Evolutionary conservation across 1,139 yeast genomes (phyloP), one percentile per base, ranked within the genome.

Genomic region (Geotrichum macrosporum): DNA sequence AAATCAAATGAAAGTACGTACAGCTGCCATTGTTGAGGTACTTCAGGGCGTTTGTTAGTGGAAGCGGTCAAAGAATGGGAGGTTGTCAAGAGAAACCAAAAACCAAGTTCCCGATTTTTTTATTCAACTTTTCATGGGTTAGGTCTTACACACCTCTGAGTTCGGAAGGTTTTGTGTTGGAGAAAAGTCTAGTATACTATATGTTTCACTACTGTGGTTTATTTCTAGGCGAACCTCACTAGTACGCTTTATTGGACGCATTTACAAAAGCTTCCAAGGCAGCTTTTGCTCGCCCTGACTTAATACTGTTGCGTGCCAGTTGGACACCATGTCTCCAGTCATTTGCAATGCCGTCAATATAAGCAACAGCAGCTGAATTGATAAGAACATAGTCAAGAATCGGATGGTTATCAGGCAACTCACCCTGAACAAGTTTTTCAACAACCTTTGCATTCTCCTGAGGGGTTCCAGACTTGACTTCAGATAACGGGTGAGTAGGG

Each of bases 331-430:
- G 76, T 51, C 72, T 75, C 89, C 94, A 89, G 55, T 76, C 69
- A 16, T 65, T 64, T 2, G 88, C 80, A 2, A 72, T 62, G 2
- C 94, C 95, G 15, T 84, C 75, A 18, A 88, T 78, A 33, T 83
- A 85, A 1, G 94, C 92, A 51, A 92, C 69, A 0, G 95, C 95
- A 4, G 92, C 92, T 34, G 94, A 74, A 64, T 92, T 92, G 75
- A 92, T 68, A 51, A 89, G 66, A 18, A 92, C 92, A 66, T 88
- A 92, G 67, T 92, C 96, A 46, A 83, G 80, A 18, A 89, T 67
- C 1, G 98, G 87, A 57, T 73, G 74, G 43, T 75, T 69, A 2
- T 69, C 69, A 44, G 71, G 77, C 21, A 76, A 72, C 50, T 72
- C 66, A 50, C 80, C 83, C 32, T 71, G 65, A 46, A 85, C 70